These are phyloP conservation scores for Penicillium olsonii DNA, from an alignment of 2,329 filamentous ascomycete species.

Conservation along the genomic window DNA sequence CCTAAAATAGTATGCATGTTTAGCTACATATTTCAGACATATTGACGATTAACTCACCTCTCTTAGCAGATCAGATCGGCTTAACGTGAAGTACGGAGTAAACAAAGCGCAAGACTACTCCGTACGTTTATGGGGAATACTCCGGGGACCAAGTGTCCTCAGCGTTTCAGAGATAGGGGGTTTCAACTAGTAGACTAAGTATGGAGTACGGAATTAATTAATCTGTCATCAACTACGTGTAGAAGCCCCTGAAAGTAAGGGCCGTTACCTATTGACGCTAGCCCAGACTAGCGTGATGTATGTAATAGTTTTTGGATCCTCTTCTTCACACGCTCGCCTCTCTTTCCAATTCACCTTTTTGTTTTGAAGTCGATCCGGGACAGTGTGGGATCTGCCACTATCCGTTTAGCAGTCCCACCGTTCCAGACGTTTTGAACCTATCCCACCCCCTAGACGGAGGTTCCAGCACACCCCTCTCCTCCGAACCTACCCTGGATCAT, in stretches of 20 bases:
- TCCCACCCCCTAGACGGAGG: slow-evolving; percentile 6
- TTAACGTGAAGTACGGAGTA: background rate
- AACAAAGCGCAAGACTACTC: background rate
- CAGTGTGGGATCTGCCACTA: slow-evolving; percentile 12
- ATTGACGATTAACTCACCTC: background rate
- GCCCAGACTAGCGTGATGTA: slow-evolving; percentile 12
- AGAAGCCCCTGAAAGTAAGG: slow-evolving; percentile 11
- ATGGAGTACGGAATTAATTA: background rate
- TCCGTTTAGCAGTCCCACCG: slow-evolving; percentile 8
- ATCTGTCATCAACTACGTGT: too few relatives aligned
- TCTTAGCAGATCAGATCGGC: background rate
- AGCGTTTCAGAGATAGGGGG: background rate
- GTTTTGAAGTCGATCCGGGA: slow-evolving; percentile 6
- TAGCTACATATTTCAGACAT: background rate
- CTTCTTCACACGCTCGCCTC: slow-evolving; percentile 6
- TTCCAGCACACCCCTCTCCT: slow-evolving; percentile 8
- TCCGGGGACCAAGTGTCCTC: background rate
- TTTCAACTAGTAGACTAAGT: background rate
- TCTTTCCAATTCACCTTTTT: slow-evolving; percentile 3
- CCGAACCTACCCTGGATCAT: slow-evolving; percentile 13
- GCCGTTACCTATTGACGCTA: slow-evolving; percentile 9
- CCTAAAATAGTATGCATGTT: background rate
- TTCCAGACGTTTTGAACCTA: slow-evolving; percentile 1
- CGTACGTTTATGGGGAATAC: background rate
- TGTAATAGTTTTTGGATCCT: slow-evolving; percentile 13